Evolutionary conservation across 2,329 filamentous ascomycete species (phyloP).

Genomic region (Ceratocystis variospora): DNA sequence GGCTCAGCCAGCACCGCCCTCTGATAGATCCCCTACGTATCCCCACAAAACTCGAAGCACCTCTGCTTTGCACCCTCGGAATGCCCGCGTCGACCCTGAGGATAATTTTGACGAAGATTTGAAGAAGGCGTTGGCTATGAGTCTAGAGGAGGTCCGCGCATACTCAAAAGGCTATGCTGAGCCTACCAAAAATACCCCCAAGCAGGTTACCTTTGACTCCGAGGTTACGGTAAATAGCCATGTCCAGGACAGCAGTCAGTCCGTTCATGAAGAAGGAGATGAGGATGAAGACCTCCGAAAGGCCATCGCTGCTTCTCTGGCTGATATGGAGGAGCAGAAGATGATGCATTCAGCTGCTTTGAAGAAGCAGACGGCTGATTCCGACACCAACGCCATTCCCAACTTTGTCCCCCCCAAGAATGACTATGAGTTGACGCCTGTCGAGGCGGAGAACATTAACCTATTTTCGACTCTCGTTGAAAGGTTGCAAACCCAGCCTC

Average conservation of each 20-base stretch:
- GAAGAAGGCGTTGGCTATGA: slow-evolving; percentile 90
- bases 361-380: slow-evolving; percentile 53
- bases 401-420: slow-evolving; percentile 59
- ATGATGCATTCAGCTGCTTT: slow-evolving; percentile 71
- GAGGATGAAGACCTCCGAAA: slow-evolving; percentile 89
- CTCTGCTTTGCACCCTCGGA: slow-evolving; percentile 71
- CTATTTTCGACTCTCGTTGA: slow-evolving; percentile 90
- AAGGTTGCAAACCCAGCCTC: slow-evolving; percentile 83
- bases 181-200: slow-evolving; percentile 31
- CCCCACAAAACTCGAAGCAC: slow-evolving; percentile 52
- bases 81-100: slow-evolving; percentile 57
- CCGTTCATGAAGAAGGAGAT: slow-evolving; percentile 45
- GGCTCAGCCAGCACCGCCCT: slow-evolving; percentile 30
- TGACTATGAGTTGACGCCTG: slow-evolving; percentile 83
- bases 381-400: slow-evolving; percentile 31
- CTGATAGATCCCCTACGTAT: slow-evolving; percentile 36
- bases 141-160: slow-evolving; percentile 77
- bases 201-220: slow-evolving; percentile 20
- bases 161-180: slow-evolving; percentile 61
- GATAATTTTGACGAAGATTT: slow-evolving; percentile 90
- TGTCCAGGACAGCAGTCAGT: slow-evolving; percentile 26
- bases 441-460: slow-evolving; percentile 96
- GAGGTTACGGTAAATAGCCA: slow-evolving; percentile 24
- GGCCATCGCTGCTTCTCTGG: slow-evolving; percentile 84
- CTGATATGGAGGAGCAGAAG: slow-evolving; percentile 98